phyloP scores from a whole-genome alignment of 75 land plant species.

The Picea glauca region DNA sequence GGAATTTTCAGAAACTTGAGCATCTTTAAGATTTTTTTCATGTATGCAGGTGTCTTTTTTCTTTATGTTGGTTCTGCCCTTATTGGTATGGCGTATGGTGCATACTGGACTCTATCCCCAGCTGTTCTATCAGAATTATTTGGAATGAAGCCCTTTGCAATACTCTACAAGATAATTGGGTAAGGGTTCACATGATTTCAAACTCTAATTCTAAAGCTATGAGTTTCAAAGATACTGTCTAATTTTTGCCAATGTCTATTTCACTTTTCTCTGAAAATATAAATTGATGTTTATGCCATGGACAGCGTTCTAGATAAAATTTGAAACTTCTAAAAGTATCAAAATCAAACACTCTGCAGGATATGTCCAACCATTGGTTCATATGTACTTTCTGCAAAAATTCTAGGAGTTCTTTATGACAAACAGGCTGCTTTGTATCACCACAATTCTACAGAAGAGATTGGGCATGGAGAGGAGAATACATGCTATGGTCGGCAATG shows the following conservation, averaged over 20 bases:
- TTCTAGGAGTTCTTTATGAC: slow-evolving; percentile 35
- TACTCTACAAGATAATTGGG: slow-evolving; percentile 43
- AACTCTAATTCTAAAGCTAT: no score
- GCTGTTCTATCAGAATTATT: slow-evolving; percentile 42
- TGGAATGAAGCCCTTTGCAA: slow-evolving; percentile 35
- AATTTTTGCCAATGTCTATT: background rate
- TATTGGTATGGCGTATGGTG: slow-evolving; percentile 39
- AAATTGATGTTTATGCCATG: background rate
- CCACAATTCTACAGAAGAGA: background rate
- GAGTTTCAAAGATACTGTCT: background rate
- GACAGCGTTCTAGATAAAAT: background rate
- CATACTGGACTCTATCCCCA: slow-evolving; percentile 45
- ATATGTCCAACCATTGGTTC: slow-evolving; percentile 34
- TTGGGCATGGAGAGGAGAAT: slow-evolving; percentile 10
- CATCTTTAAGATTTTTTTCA: no score
- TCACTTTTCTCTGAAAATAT: background rate
- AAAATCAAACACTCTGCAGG: slow-evolving; percentile 22
- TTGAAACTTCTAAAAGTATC: background rate
- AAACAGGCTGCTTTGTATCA: slow-evolving; percentile 19
- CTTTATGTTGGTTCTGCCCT: slow-evolving; percentile 37
- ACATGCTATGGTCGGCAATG: slow-evolving; percentile 35
- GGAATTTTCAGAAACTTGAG: background rate
- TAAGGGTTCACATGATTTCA: slow-evolving; percentile 3
- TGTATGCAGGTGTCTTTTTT: slow-evolving; percentile 20
- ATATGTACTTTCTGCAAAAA: slow-evolving; percentile 38